Evolutionary conservation across 805 yeast genomes (phyloP).

Genomic region (Clavispora carvajalis): DNA sequence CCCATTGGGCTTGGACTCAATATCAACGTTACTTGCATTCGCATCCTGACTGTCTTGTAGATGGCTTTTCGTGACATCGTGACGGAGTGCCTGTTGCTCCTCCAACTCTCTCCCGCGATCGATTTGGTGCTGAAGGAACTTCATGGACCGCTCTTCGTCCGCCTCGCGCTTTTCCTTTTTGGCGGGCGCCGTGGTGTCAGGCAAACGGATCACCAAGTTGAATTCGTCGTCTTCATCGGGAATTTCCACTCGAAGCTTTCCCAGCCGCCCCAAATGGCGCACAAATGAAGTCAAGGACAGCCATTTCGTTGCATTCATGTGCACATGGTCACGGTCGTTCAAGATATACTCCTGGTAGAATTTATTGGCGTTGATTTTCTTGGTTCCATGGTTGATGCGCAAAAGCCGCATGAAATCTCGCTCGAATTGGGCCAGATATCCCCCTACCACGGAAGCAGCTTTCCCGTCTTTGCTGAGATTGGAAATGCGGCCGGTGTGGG

Average conservation of each 20-base stretch:
- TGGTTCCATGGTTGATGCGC: constrained; percentile 72
- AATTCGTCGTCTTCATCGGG: constrained; percentile 32
- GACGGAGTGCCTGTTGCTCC: neutral
- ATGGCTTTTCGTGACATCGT: neutral
- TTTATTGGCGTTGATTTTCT: constrained; percentile 70
- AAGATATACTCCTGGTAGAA: constrained; percentile 85
- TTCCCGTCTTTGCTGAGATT: constrained; percentile 32
- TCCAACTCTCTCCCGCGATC: constrained; percentile 9
- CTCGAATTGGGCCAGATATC: constrained; percentile 57
- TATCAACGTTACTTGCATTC: neutral
- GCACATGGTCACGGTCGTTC: constrained; percentile 75
- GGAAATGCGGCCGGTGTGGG: constrained; percentile 58
- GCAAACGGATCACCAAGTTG: constrained; percentile 27
- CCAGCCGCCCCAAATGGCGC: constrained; percentile 50
- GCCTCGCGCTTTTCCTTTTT: constrained; percentile 7
- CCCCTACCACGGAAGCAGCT: constrained; percentile 46
- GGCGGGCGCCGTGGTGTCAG: constrained; percentile 17
- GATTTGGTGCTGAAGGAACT: constrained; percentile 12
- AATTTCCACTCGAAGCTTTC: constrained; percentile 45
- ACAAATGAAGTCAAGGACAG: constrained; percentile 63
- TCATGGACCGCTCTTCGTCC: constrained; percentile 12
- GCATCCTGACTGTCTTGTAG: neutral
- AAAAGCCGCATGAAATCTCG: constrained; percentile 60
- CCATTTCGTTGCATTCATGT: constrained; percentile 88
- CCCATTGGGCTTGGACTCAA: neutral